Base-by-base conservation (phyloP, 2,329 filamentous ascomycete genomes). In the Nigrospora osmanthi region DNA sequence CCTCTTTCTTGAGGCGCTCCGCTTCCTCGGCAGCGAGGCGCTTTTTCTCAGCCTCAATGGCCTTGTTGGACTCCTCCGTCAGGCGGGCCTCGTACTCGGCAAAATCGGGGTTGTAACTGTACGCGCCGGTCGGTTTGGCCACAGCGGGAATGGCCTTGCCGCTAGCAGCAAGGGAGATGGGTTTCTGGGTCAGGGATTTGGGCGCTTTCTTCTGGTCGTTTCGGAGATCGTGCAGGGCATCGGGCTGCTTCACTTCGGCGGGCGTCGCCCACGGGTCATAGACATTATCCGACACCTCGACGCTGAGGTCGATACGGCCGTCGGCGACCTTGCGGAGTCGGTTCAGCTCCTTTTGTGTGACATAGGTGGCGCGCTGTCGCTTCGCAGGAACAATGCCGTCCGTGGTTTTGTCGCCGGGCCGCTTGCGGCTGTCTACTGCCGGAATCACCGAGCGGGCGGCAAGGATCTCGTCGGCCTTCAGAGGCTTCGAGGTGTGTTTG, bases 381-480 rank as follows among this genome's bases (percentile, higher is more conserved):
- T 97, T 97, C 44, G 75, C 71, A 16, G 82, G 75, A 40, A 90
- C 67, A 32, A 91, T 70, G 35, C 88, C 86, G 58, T 94, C 81
- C 15, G 80, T 82, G 11, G 85, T 80, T 58, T 81, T 85, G 40
- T 81, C 76, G 45, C 78, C 78, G 10, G 80, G 60, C 42, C 91
- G 83, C 70, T 97, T 98, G 55, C 85, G 82, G 51, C 79, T 76
- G 19, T 86, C 77, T 7, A 98, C 78, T 12, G 87, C 83, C 4
- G 89, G 85, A 10, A 97, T 77, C 12, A 82, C 83, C 33, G 90
- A 96, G 50, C 93, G 83, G 58, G 83, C 76, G 30, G 85, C 83
- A 55, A 98, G 82, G 52, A 98, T 97, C 61, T 97, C 87, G 61
- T 98, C 91, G 51, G 84, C 83, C 66, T 89, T 95, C 54, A 98